phyloP scores from a whole-genome alignment of 129 eudicot genomes.

The Saposhnikovia divaricata region DNA sequence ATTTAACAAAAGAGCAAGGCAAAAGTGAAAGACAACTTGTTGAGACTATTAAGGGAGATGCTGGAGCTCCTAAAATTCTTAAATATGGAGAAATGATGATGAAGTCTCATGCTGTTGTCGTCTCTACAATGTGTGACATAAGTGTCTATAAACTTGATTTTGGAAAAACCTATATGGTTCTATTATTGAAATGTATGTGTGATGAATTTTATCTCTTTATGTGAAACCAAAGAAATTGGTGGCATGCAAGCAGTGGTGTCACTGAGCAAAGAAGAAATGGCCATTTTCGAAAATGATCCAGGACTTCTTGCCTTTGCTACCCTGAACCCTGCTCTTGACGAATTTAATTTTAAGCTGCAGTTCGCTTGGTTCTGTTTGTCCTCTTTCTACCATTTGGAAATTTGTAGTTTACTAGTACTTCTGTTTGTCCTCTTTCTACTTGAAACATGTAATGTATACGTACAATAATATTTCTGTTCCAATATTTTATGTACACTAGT shows the following conservation, averaged over 20 bases:
- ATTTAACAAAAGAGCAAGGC: no score
- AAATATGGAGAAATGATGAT: background rate
- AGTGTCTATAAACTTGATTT: background rate
- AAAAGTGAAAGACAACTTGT: background rate
- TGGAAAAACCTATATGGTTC: background rate
- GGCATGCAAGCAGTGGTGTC: conserved; percentile 6
- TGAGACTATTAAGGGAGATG: background rate
- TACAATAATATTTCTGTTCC: no score
- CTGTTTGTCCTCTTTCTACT: no score
- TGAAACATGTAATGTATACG: no score
- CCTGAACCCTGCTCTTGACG: background rate
- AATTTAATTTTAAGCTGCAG: background rate
- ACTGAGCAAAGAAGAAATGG: background rate
- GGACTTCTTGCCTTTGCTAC: background rate
- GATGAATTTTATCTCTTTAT: background rate
- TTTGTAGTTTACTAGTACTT: no score
- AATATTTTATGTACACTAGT: no score
- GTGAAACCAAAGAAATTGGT: background rate
- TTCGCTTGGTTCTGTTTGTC: no score
- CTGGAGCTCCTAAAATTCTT: background rate
- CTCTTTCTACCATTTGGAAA: no score
- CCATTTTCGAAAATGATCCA: background rate
- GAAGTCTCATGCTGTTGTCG: background rate
- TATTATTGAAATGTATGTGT: background rate
- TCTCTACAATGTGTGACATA: background rate